A percentile compares a stretch with the other conserved stretches of the same genome.
phyloP scores from a whole-genome alignment of 177 flowering plant genomes.

The Vitis hybrid region DNA sequence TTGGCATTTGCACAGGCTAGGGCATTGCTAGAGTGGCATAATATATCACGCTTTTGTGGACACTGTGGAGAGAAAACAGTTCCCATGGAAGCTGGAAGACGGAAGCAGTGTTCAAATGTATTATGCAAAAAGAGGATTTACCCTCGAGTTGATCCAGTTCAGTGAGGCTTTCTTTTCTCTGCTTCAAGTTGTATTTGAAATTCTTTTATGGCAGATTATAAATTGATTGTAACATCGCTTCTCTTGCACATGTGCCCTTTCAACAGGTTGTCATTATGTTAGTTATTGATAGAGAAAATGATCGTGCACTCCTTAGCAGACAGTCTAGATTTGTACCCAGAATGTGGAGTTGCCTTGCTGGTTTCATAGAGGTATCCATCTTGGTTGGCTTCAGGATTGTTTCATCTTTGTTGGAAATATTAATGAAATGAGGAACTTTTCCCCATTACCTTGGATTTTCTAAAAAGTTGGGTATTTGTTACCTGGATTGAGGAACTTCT shows the following conservation, averaged over 20 bases:
- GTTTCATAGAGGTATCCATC: conserved; percentile 79
- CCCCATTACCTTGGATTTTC: neutral
- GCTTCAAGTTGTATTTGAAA: neutral
- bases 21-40: conserved; percentile 93
- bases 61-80: conserved; percentile 68
- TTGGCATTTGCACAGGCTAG: conserved; percentile 56
- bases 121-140: conserved; percentile 75
- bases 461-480: too few relatives aligned
- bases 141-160: conserved; percentile 96
- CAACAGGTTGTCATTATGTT: conserved; percentile 95
- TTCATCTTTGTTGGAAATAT: neutral
- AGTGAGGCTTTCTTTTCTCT: conserved; percentile 5
- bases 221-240: neutral
- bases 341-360: conserved; percentile 99
- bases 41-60: conserved; percentile 70
- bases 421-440: neutral
- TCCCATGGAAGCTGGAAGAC: conserved; percentile 78
- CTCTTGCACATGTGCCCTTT: conserved; percentile 3
- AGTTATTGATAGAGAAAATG: conserved; percentile 90
- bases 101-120: conserved; percentile 78
- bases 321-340: conserved; percentile 93
- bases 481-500: too few relatives aligned
- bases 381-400: too few relatives aligned
- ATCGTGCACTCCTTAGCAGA: conserved; percentile 74
- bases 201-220: neutral